These are phyloP conservation scores for Pisolithus marmoratus DNA, from an alignment of 768 basidiomycete genomes.

Conservation along the genomic window DNA sequence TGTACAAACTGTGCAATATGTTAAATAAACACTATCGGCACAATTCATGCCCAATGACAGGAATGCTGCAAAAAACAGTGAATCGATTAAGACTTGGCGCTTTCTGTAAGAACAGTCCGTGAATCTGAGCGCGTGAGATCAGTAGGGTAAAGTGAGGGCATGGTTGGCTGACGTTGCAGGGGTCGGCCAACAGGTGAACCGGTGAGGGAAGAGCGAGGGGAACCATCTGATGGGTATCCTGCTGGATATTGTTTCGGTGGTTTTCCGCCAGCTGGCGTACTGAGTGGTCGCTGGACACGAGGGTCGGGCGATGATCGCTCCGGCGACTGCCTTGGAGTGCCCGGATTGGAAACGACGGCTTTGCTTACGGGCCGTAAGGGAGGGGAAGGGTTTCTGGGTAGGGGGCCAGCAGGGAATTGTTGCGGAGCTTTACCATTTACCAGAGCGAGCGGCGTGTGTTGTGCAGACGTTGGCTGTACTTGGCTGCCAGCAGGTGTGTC, in stretches of 20 bases:
- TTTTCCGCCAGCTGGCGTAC: constrained; percentile 1
- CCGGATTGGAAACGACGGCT: constrained; percentile 3
- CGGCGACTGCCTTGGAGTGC: not conserved
- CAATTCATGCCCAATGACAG: constrained; percentile 3
- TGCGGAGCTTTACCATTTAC: constrained; percentile 28
- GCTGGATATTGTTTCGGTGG: constrained; percentile 6
- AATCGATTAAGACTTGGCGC: constrained; percentile 10
- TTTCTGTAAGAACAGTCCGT: constrained; percentile 15
- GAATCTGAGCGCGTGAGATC: constrained; percentile 16
- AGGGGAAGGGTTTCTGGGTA: constrained; percentile 1
- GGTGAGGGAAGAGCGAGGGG: not conserved
- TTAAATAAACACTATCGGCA: constrained; percentile 6
- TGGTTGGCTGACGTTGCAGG: constrained; percentile 22
- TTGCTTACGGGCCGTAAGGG: not conserved
- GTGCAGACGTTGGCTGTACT: constrained; percentile 4
- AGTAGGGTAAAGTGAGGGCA: constrained; percentile 13
- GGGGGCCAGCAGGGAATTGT: constrained; percentile 23
- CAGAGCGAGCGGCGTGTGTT: constrained; percentile 13
- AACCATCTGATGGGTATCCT: constrained; percentile 2
- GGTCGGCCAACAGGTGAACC: constrained; percentile 11
- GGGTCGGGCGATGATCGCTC: not conserved
- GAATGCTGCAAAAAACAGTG: constrained; percentile 18
- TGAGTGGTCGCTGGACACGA: not conserved
- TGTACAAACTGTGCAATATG: not conserved
- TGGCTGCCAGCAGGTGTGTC: not conserved